Percentiles rank a stretch among this genome's conserved stretches.
phyloP scores from a whole-genome alignment of 2,329 filamentous ascomycete species.

The Penicillium sp. region DNA sequence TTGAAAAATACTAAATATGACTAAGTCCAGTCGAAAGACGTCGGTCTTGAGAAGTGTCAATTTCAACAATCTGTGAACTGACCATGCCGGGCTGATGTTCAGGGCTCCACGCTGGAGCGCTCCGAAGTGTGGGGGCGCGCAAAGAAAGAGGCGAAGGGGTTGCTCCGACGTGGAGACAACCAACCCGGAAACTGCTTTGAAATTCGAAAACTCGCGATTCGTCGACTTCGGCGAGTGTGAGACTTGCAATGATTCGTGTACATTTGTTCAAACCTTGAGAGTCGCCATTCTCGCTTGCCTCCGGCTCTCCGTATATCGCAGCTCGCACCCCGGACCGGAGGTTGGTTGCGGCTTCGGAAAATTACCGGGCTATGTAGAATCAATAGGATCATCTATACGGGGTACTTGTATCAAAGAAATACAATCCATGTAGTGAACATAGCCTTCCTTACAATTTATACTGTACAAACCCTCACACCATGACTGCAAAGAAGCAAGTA shows the following conservation, averaged over 20 bases:
- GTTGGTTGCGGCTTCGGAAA: too few relatives aligned
- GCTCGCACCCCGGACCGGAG: too few relatives aligned
- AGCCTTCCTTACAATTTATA: too few relatives aligned
- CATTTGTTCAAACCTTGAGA: not conserved
- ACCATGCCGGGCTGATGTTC: not conserved
- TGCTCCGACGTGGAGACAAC: not conserved
- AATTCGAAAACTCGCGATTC: not conserved
- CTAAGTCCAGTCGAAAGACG: not conserved
- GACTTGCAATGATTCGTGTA: not conserved
- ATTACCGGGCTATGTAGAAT: too few relatives aligned
- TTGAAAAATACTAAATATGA: not conserved
- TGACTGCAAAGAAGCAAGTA: constrained; percentile 4
- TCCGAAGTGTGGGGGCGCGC: not conserved
- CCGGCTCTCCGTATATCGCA: not conserved
- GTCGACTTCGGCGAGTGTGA: not conserved
- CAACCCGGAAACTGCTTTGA: not conserved
- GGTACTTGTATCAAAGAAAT: too few relatives aligned
- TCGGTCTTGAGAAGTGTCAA: not conserved
- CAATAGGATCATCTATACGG: too few relatives aligned
- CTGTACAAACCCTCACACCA: not conserved
- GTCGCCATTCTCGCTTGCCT: not conserved
- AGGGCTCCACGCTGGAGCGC: constrained; percentile 4
- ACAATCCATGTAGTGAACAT: too few relatives aligned
- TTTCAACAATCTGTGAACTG: too few relatives aligned
- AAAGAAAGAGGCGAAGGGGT: not conserved